Evolutionary conservation across 306 rosid genomes (phyloP).

Genomic region (Acacia acuminata): DNA sequence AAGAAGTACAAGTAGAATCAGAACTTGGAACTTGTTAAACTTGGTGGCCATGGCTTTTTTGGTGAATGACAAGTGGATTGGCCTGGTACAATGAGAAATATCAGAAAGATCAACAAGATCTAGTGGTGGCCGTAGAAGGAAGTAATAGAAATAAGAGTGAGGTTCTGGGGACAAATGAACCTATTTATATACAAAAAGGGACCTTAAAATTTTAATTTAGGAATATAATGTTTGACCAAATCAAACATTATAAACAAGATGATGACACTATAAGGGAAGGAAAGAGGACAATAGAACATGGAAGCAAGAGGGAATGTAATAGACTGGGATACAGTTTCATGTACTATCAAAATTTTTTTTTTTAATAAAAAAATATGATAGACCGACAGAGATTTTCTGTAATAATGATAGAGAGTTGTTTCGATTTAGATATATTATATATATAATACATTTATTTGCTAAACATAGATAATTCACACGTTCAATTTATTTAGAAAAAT

Average conservation of each 20-base stretch:
- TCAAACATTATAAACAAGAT: neutral
- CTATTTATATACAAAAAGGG: neutral
- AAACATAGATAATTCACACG: neutral
- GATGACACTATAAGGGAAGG: neutral
- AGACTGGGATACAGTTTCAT: neutral
- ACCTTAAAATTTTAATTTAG: neutral
- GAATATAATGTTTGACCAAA: neutral
- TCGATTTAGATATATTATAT: neutral
- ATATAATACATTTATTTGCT: neutral
- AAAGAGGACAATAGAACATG: neutral
- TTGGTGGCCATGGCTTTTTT: slow-evolving; percentile 41
- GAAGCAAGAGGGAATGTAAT: neutral
- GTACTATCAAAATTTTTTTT: neutral
- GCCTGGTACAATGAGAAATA: slow-evolving; percentile 9
- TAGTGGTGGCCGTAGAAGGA: slow-evolving; percentile 23
- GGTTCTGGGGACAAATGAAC: slow-evolving; percentile 38
- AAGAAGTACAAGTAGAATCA: slow-evolving; percentile 48
- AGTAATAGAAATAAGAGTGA: slow-evolving; percentile 26
- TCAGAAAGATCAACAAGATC: slow-evolving; percentile 17
- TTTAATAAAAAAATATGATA: neutral
- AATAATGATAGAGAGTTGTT: neutral
- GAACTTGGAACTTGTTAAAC: slow-evolving; percentile 56
- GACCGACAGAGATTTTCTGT: neutral
- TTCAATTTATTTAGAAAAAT: neutral
- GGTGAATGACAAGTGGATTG: slow-evolving; percentile 20